Evolutionary conservation across 2,329 filamentous ascomycete species (phyloP).

Genomic region (Talaromyces sp.): DNA sequence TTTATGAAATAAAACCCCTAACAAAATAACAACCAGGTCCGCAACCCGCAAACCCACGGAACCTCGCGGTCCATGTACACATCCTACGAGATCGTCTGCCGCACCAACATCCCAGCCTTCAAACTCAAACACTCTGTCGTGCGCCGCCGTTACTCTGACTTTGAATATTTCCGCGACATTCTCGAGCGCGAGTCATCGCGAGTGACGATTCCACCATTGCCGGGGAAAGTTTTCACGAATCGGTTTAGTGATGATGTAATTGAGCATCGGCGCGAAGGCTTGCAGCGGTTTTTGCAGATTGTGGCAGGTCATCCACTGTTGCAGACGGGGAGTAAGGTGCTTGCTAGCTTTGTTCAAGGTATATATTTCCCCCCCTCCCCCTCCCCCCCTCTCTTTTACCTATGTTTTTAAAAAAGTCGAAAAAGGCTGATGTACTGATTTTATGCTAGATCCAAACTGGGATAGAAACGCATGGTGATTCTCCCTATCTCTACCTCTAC

Average conservation of each 20-base stretch:
- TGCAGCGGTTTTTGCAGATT: slow-evolving; percentile 95
- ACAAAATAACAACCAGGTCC: slow-evolving; percentile 56
- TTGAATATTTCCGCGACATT: slow-evolving; percentile 98
- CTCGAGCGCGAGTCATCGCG: slow-evolving; percentile 90
- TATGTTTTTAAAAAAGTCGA: neutral
- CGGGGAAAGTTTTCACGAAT: slow-evolving; percentile 97
- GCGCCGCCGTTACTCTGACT: slow-evolving; percentile 92
- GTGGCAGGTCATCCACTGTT: slow-evolving; percentile 93
- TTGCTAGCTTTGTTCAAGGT: slow-evolving; percentile 97
- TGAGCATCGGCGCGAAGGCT: slow-evolving; percentile 81
- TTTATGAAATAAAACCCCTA: neutral
- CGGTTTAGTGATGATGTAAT: slow-evolving; percentile 98
- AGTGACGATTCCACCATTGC: slow-evolving; percentile 91
- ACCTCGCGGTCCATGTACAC: slow-evolving; percentile 97
- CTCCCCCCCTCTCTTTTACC: neutral
- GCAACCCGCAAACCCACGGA: slow-evolving; percentile 89
- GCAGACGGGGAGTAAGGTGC: slow-evolving; percentile 95
- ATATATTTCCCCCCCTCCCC: slow-evolving; percentile 23
- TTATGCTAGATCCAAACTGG: slow-evolving; percentile 58
- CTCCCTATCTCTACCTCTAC: neutral
- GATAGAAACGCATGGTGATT: slow-evolving; percentile 78
- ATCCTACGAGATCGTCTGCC: slow-evolving; percentile 95
- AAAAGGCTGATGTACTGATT: neutral
- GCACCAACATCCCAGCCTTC: slow-evolving; percentile 98
- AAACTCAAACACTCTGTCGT: slow-evolving; percentile 87